These are phyloP conservation scores for Pseudogymnoascus sp. DNA, from an alignment of 2,329 filamentous ascomycete species.

Conservation along the genomic window DNA sequence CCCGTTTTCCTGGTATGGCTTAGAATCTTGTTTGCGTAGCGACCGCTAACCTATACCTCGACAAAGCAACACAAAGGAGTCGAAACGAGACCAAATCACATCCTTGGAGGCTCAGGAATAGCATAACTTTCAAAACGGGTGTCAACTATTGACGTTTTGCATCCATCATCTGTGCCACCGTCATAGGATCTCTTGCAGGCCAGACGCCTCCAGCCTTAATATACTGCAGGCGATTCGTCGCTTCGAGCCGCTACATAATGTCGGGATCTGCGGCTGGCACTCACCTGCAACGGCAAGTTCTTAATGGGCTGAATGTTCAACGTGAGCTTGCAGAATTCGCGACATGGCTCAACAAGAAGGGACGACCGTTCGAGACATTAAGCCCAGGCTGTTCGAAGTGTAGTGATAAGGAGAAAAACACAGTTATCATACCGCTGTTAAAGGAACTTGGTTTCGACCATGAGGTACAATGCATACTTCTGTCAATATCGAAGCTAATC, in stretches of 20 bases:
- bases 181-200: too few relatives aligned
- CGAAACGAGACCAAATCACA: too few relatives aligned
- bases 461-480: not conserved
- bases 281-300: not conserved
- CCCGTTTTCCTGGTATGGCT: too few relatives aligned
- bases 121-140: too few relatives aligned
- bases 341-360: not conserved
- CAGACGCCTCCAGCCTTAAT: too few relatives aligned
- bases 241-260: not conserved
- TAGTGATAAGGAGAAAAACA: not conserved
- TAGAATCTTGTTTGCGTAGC: too few relatives aligned
- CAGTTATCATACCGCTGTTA: not conserved
- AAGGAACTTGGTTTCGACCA: not conserved
- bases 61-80: too few relatives aligned
- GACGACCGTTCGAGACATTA: not conserved
- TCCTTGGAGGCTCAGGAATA: too few relatives aligned
- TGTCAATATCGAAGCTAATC: not conserved
- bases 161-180: too few relatives aligned
- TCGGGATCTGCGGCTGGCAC: not conserved
- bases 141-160: too few relatives aligned
- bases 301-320: not conserved
- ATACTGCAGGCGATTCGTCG: too few relatives aligned
- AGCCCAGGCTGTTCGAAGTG: not conserved
- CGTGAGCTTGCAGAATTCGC: not conserved
- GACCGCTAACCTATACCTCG: too few relatives aligned